phyloP scores from a whole-genome alignment of 208 protist genomes.

The Lotmaria passim region DNA sequence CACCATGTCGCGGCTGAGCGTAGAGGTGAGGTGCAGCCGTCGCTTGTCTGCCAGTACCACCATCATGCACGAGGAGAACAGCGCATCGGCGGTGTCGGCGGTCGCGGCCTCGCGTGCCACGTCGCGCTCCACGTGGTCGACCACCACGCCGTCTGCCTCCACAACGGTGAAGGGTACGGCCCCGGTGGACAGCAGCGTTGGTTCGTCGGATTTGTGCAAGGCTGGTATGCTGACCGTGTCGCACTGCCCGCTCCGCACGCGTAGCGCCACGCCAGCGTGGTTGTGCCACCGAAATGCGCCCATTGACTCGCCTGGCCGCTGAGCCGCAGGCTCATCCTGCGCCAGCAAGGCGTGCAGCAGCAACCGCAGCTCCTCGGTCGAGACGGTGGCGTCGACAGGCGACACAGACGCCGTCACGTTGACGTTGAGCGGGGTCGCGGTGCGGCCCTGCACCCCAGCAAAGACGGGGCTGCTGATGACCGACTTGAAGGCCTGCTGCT shows the following conservation, averaged over 20 bases:
- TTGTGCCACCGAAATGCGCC: conserved; percentile 8
- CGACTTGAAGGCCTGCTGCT: conserved; percentile 34
- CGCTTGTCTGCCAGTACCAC: conserved; percentile 28
- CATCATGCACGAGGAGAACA: conserved; percentile 19
- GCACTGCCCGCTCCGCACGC: conserved; percentile 22
- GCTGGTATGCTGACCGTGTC: conserved; percentile 11
- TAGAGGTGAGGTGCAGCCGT: conserved; percentile 28
- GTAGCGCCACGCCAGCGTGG: conserved; percentile 10
- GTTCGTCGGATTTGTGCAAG: not conserved
- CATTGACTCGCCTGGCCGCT: not conserved
- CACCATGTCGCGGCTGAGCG: conserved; percentile 17
- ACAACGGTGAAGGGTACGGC: conserved; percentile 6
- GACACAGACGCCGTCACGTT: conserved; percentile 40
- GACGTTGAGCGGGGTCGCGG: conserved; percentile 17
- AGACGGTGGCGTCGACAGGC: conserved; percentile 34
- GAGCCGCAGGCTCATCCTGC: not conserved
- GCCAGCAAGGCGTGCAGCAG: conserved; percentile 15
- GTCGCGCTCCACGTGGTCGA: conserved; percentile 35
- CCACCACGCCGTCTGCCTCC: conserved; percentile 26
- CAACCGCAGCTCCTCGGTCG: conserved; percentile 28
- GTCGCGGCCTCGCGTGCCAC: not conserved
- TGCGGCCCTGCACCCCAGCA: conserved; percentile 39
- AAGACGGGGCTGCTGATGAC: conserved; percentile 46
- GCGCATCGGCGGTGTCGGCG: not conserved
- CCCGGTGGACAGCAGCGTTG: not conserved